phyloP scores from a whole-genome alignment of 148 eudicot genomes.

The Fagopyrum esculentum region DNA sequence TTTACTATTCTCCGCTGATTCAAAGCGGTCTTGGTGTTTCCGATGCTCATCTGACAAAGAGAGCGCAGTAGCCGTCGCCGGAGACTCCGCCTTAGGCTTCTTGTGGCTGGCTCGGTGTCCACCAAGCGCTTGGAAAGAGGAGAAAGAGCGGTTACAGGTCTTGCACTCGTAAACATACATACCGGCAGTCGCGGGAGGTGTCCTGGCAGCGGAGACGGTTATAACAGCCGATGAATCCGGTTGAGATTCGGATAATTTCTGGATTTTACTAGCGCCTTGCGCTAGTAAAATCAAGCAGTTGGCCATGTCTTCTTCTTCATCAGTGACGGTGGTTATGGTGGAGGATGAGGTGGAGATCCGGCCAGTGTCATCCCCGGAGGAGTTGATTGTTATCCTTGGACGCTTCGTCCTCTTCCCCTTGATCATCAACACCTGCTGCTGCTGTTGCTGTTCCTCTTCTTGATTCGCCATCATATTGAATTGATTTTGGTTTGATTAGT shows the following conservation, averaged over 20 bases:
- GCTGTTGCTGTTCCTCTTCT: background rate
- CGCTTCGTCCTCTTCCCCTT: slow-evolving; percentile 74
- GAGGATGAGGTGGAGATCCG: slow-evolving; percentile 12
- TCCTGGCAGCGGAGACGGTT: background rate
- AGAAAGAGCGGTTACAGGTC: slow-evolving; percentile 40
- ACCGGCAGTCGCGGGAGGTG: slow-evolving; percentile 1
- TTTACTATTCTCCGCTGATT: background rate
- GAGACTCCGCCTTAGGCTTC: slow-evolving; percentile 24
- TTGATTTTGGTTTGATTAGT: background rate
- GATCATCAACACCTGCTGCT: slow-evolving; percentile 16
- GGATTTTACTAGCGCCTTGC: slow-evolving; percentile 32
- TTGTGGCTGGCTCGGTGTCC: slow-evolving; percentile 62
- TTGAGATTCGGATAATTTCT: background rate
- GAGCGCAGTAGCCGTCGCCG: background rate
- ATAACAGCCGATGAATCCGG: background rate
- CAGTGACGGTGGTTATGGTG: slow-evolving; percentile 17
- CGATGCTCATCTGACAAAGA: slow-evolving; percentile 1
- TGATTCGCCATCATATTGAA: background rate
- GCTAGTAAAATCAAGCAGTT: slow-evolving; percentile 75
- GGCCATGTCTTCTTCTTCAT: slow-evolving; percentile 74
- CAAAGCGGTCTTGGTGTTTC: background rate
- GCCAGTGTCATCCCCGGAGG: slow-evolving; percentile 19
- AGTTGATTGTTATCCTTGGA: slow-evolving; percentile 33
- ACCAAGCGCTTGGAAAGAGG: slow-evolving; percentile 55
- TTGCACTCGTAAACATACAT: slow-evolving; percentile 41